phyloP scores from a whole-genome alignment of 371 early-diverging fungal species.

The Nematocida homosporus region DNA sequence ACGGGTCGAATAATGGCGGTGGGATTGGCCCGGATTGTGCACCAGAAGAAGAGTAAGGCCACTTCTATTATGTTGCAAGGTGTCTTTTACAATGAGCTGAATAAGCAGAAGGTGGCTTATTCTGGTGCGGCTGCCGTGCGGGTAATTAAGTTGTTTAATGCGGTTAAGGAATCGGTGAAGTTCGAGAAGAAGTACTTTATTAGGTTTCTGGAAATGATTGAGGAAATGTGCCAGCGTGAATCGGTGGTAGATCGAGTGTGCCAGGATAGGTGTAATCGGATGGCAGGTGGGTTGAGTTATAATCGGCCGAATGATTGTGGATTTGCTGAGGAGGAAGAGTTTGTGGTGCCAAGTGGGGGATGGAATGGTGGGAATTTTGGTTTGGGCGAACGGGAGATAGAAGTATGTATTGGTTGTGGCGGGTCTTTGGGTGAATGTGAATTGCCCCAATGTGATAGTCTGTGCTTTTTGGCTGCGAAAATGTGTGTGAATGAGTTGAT shows the following conservation, averaged over 20 bases:
- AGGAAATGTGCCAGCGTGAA: slow-evolving; percentile 18
- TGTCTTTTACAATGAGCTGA: slow-evolving; percentile 46
- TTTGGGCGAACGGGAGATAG: not conserved
- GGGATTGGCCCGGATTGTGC: slow-evolving; percentile 44
- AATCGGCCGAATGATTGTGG: slow-evolving; percentile 44
- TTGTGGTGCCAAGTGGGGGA: slow-evolving; percentile 7
- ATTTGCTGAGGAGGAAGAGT: slow-evolving; percentile 42
- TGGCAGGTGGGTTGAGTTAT: slow-evolving; percentile 43
- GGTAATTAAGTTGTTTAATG: slow-evolving; percentile 38
- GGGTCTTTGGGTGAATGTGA: slow-evolving; percentile 46
- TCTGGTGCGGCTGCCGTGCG: not conserved
- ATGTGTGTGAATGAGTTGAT: slow-evolving; percentile 59
- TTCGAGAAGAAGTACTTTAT: slow-evolving; percentile 55
- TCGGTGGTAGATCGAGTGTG: slow-evolving; percentile 8
- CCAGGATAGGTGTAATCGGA: slow-evolving; percentile 32
- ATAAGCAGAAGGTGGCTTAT: slow-evolving; percentile 5
- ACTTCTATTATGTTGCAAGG: slow-evolving; percentile 51
- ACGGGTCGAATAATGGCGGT: slow-evolving; percentile 4
- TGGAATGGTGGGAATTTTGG: not conserved
- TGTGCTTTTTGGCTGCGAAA: slow-evolving; percentile 23
- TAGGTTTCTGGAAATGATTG: slow-evolving; percentile 21
- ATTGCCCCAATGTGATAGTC: slow-evolving; percentile 39
- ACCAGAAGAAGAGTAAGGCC: slow-evolving; percentile 24
- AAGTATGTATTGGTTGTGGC: slow-evolving; percentile 29
- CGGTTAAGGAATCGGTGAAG: slow-evolving; percentile 46